Base-by-base conservation (phyloP, 1,284 basidiomycete genomes). In the Cerioporus squamosus region DNA sequence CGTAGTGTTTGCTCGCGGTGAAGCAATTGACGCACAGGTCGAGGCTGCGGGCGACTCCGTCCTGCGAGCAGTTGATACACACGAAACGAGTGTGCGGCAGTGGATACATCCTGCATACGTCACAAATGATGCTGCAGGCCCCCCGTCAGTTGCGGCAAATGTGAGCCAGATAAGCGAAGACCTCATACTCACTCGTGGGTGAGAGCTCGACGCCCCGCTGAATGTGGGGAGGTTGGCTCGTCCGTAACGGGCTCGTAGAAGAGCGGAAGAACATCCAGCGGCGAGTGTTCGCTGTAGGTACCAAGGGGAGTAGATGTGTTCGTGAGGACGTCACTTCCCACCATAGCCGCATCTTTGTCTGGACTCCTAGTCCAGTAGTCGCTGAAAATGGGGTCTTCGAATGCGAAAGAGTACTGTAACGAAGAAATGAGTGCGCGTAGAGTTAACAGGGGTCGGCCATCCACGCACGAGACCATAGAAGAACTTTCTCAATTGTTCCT, bases 381-480 rank as follows among this genome's bases (percentile, higher is more conserved):
- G 18, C 18, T 40, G 18, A 40, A 15, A 5, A 6, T 14, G 14
- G 39, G 39, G 5, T 40, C 39, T 18, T 18, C 39, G 14, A 40
- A 18, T 5, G 39, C 39, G 18, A 17, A 40, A 4, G 39, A 40
- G 39, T 17, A 40, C 39, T 40, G 29, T 5, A 5, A 29, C 15
- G 14, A 5, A 40, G 5, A 14, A 15, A 15, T 40, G 5, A 40
- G 18, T 14, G 14, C 39, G 15, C 5, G 18, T 4, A 6, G 15
- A 6, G 39, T 18, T 5, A 14, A 18, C 39, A 15, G 39, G 5
- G 4, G 15, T 15, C 5, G 39, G 39, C 18, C 5, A 17, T 4
- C 39, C 14, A 63, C 70, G 22, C 22, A 72, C 72, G 56, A 74
- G 36, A 5, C 72, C 72, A 57, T 66, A 62, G 5, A 67, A 65